phyloP scores from a whole-genome alignment of 1,139 yeast species.

The Taiozyma sp. region DNA sequence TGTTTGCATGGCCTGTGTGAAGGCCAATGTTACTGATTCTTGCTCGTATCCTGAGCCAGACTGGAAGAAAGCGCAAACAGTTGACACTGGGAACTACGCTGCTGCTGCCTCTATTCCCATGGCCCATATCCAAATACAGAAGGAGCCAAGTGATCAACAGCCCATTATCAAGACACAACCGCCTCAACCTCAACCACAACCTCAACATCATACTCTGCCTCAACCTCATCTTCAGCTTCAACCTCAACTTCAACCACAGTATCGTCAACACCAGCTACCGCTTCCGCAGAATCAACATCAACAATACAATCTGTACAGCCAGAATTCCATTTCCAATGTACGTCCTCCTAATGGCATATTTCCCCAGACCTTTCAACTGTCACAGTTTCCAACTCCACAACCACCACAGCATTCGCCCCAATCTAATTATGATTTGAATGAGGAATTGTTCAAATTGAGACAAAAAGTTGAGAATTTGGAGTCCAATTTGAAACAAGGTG shows the following conservation, averaged over 20 bases:
- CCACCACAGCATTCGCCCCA: background rate
- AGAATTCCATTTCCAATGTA: background rate
- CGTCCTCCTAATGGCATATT: background rate
- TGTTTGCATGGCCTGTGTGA: slow-evolving; percentile 24
- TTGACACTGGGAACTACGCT: slow-evolving; percentile 10
- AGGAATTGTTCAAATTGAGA: background rate
- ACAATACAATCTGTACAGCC: background rate
- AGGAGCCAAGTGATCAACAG: background rate
- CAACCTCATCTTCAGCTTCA: background rate
- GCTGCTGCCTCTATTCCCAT: slow-evolving; percentile 20
- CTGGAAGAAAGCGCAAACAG: slow-evolving; percentile 13
- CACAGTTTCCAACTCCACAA: background rate
- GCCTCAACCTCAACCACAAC: background rate
- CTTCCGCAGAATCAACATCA: background rate
- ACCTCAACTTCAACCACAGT: background rate
- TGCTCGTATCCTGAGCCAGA: slow-evolving; percentile 25
- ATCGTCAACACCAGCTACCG: background rate
- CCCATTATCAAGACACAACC: background rate
- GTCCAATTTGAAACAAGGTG: slow-evolving; percentile 3
- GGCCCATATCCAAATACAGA: slow-evolving; percentile 13
- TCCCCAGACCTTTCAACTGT: background rate
- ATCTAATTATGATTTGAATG: background rate
- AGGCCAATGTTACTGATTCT: slow-evolving; percentile 17
- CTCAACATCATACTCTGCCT: background rate
- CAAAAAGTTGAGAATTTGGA: slow-evolving; percentile 4